These are phyloP conservation scores for Tubosaeta sp. DNA, from an alignment of 768 basidiomycete species.

Conservation along the genomic window DNA sequence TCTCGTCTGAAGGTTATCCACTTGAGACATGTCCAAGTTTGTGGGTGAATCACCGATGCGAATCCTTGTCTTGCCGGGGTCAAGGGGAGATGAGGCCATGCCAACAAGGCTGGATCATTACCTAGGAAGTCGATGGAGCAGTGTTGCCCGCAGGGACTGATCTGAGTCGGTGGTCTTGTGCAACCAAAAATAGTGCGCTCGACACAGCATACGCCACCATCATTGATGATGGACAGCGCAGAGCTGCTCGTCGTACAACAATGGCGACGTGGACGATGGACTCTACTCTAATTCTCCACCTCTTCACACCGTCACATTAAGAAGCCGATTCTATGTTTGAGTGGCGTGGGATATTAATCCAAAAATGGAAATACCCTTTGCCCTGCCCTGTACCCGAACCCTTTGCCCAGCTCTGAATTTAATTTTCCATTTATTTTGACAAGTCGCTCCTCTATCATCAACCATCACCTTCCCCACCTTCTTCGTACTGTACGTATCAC, in stretches of 20 bases:
- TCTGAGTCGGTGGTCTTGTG: constrained; percentile 5
- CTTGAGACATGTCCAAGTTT: background rate
- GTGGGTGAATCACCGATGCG: constrained; percentile 16
- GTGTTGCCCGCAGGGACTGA: background rate
- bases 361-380: constrained; percentile 28
- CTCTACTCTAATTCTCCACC: no score
- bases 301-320: constrained; percentile 11
- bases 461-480: constrained; percentile 41
- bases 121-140: constrained; percentile 7
- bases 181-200: constrained; percentile 5
- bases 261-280: background rate
- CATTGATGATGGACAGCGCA: background rate
- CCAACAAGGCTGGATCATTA: constrained; percentile 16
- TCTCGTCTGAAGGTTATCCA: background rate
- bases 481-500: constrained; percentile 41
- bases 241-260: background rate
- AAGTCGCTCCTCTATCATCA: constrained; percentile 40
- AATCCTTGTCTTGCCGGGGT: constrained; percentile 9
- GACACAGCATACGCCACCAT: background rate
- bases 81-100: constrained; percentile 6
- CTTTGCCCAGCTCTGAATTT: constrained; percentile 73
- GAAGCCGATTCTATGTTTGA: constrained; percentile 4
- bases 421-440: constrained; percentile 52
- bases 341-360: constrained; percentile 24
- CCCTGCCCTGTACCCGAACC: constrained; percentile 52